These are phyloP conservation scores for Sclerotinia glacialis DNA, from an alignment of 2,329 filamentous ascomycete genomes.

Conservation along the genomic window DNA sequence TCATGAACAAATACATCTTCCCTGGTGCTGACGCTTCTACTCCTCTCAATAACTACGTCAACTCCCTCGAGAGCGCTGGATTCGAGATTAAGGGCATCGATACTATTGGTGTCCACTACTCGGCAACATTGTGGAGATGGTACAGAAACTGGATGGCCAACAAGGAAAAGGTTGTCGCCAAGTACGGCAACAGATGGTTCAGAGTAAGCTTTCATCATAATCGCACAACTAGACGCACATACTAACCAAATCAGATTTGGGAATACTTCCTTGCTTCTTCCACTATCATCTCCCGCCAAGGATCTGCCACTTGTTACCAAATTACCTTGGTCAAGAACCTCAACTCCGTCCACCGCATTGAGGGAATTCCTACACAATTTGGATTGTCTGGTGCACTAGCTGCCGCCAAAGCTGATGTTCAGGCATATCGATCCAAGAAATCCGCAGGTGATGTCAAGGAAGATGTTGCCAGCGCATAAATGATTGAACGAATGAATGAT, in stretches of 20 bases:
- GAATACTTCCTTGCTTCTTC: slow-evolving; percentile 77
- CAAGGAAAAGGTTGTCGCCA: slow-evolving; percentile 84
- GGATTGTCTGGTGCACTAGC: slow-evolving; percentile 60
- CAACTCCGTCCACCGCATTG: slow-evolving; percentile 74
- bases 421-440: slow-evolving; percentile 24
- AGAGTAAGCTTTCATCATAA: slow-evolving; percentile 58
- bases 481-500: slow-evolving; percentile 6
- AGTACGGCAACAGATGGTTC: slow-evolving; percentile 96
- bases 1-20: slow-evolving; percentile 99
- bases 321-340: slow-evolving; percentile 79
- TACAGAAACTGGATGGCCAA: slow-evolving; percentile 98
- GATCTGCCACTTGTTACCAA: slow-evolving; percentile 73
- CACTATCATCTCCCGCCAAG: slow-evolving; percentile 73
- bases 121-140: slow-evolving; percentile 94
- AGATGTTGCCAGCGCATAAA: slow-evolving; percentile 17
- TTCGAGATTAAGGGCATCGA: slow-evolving; percentile 91
- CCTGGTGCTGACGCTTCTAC: slow-evolving; percentile 94
- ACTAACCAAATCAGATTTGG: slow-evolving; percentile 59
- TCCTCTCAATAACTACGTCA: slow-evolving; percentile 82
- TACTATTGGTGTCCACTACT: slow-evolving; percentile 95
- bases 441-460: slow-evolving; percentile 15
- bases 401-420: slow-evolving; percentile 33
- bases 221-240: background rate
- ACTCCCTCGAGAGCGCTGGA: slow-evolving; percentile 79
- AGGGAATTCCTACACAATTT: slow-evolving; percentile 66